Base-by-base conservation (phyloP, 148 eudicot genomes). In the Chenopodium suecicum region DNA sequence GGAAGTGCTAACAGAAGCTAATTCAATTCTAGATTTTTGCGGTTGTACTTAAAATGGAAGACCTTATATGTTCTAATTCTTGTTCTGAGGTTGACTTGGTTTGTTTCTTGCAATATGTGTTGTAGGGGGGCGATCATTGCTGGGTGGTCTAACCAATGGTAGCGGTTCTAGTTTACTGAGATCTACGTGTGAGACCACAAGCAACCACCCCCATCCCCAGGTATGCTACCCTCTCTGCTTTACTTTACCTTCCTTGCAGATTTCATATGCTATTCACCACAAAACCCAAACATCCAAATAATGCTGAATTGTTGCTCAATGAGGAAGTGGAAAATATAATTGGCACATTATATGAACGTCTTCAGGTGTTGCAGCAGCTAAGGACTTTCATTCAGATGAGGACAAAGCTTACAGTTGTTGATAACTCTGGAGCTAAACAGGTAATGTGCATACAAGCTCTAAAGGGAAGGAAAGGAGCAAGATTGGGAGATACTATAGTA, bases 331-430 rank as follows among this genome's bases (percentile, higher is more conserved):
- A 67, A 20, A 70, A 34, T 46, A 47, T 52, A 72, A n/a, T 22
- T 75, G 4, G 9, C 71, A 66, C 75, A 70, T 48, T 52, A 73
- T 62, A 74, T 78, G 11, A 58, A 72, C 63, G 62, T 44, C 23
- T 50, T 81, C 25, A 65, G 82, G 41, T 46, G 60, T 65, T 67
- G 69, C 89, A 88, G 92, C 95, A 95, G 80, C 80, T 65, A 54
- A 90, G 98, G 88, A 93, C 91, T 41, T 93, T 95, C 89, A 93
- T 90, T 80, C 94, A 93, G 84, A 95, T 95, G 98, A 89, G 97
- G 81, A 92, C 92, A 73, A 92, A 87, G 75, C 93, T 95, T 7
- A 92, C 87, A 73, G 99, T 92, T 75, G 99, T 91, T 50, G 99
- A 95, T 75, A 95, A 95, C 84, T 95, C 99, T 2, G 99, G 99